Conservation (phyloP, 768 basidiomycete genomes). For the Leccinum pellstonianum region DNA sequence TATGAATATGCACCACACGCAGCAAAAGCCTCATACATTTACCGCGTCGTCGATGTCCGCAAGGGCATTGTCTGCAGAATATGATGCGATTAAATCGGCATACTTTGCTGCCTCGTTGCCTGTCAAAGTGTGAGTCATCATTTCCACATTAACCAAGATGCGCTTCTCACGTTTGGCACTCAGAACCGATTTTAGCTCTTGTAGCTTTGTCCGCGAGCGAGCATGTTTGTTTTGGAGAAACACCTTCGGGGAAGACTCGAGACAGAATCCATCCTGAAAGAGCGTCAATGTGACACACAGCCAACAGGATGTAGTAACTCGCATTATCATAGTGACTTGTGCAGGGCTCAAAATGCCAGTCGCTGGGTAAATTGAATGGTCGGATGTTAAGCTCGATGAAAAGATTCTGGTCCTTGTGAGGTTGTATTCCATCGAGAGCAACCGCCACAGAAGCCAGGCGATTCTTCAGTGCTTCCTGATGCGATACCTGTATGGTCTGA, state of each 20-base stretch:
- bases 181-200: constrained; percentile 58
- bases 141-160: neutral
- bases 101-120: constrained; percentile 57
- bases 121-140: constrained; percentile 27
- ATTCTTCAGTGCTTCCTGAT: constrained; percentile 58
- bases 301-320: constrained; percentile 22
- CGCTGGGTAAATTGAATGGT: constrained; percentile 58
- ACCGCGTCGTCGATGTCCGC: constrained; percentile 49
- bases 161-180: constrained; percentile 56
- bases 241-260: constrained; percentile 70
- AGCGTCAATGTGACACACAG: constrained; percentile 1
- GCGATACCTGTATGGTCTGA: constrained; percentile 55
- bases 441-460: constrained; percentile 47
- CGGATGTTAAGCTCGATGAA: constrained; percentile 73
- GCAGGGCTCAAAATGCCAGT: constrained; percentile 79
- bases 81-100: constrained; percentile 44
- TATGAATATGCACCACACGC: constrained; percentile 1
- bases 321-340: constrained; percentile 74
- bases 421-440: constrained; percentile 52
- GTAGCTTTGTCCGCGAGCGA: constrained; percentile 57
- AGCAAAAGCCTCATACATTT: constrained; percentile 16
- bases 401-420: constrained; percentile 61
- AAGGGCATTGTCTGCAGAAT: constrained; percentile 45
- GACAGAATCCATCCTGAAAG: constrained; percentile 45
- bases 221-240: constrained; percentile 78